A percentile compares a stretch with the other conserved stretches of the same genome.
phyloP scores from a whole-genome alignment of 257 asterid species.

The Solanum pimpinellifolium region DNA sequence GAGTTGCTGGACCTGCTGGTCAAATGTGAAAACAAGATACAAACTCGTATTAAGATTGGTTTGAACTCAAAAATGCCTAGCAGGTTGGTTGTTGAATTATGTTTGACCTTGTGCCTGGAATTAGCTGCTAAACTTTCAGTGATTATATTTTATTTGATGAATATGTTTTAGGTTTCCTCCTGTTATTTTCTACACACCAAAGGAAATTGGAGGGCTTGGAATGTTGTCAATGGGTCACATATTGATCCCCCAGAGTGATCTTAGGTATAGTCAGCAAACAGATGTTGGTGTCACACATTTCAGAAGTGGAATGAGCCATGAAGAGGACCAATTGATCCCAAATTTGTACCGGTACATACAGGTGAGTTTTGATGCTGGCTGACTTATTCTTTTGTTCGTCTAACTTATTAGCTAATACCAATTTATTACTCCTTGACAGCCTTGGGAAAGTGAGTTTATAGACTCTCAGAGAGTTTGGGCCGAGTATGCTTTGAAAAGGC shows the following conservation, averaged over 20 bases:
- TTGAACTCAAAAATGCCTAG: slow-evolving; percentile 98
- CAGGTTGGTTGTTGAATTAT: slow-evolving; percentile 37
- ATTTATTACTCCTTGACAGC: slow-evolving; percentile 30
- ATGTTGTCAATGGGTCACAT: slow-evolving; percentile 99
- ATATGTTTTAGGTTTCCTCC: slow-evolving; percentile 72
- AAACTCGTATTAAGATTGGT: slow-evolving; percentile 97
- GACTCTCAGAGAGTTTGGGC: slow-evolving; percentile 99
- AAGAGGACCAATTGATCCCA: slow-evolving; percentile 96
- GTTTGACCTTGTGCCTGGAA: not conserved
- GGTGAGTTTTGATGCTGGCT: slow-evolving; percentile 24
- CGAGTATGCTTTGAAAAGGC: slow-evolving; percentile 96
- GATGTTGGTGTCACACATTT: slow-evolving; percentile 97
- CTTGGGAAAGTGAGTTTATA: slow-evolving; percentile 98
- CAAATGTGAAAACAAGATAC: slow-evolving; percentile 94
- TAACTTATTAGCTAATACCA: not conserved
- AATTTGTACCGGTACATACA: slow-evolving; percentile 95
- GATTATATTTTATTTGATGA: not conserved
- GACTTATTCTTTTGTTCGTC: not conserved
- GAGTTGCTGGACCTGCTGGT: slow-evolving; percentile 89
- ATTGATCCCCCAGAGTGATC: slow-evolving; percentile 97
- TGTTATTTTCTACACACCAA: slow-evolving; percentile 93
- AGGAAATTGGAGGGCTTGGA: slow-evolving; percentile 98
- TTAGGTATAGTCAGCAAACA: slow-evolving; percentile 91
- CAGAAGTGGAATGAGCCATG: slow-evolving; percentile 98
- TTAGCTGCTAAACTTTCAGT: not conserved